Conservation (phyloP, 768 basidiomycete genomes). For the Trametes gibbosa region DNA sequence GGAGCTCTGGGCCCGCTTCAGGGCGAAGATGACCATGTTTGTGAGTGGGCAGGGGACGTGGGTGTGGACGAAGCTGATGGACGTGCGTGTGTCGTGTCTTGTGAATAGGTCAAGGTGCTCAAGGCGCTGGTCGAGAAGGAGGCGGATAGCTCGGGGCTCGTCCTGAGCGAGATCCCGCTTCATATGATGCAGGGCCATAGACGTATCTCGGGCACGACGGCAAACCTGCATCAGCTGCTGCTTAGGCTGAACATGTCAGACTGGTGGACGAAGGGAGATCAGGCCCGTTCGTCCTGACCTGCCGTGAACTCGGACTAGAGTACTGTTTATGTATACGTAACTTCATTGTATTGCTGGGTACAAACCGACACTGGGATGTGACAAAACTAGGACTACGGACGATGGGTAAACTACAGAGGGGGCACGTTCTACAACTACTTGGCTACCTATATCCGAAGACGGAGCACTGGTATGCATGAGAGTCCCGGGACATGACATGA, state of each 20-base stretch:
- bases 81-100: conserved; percentile 5
- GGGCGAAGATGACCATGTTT: conserved; percentile 51
- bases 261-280: conserved; percentile 46
- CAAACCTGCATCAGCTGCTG: conserved; percentile 54
- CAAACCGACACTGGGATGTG: conserved; percentile 4
- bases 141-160: conserved; percentile 20
- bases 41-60: conserved; percentile 43
- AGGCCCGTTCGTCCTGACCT: background rate
- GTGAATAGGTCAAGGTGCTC: conserved; percentile 53
- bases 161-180: conserved; percentile 25
- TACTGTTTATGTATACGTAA: background rate
- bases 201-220: conserved; percentile 43
- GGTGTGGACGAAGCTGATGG: too few relatives aligned
- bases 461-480: conserved; percentile 10
- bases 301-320: background rate
- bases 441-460: background rate
- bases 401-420: conserved; percentile 18
- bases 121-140: conserved; percentile 56
- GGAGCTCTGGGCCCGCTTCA: conserved; percentile 52
- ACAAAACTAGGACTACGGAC: conserved; percentile 17
- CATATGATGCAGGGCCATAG: conserved; percentile 35
- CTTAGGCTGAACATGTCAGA: conserved; percentile 51
- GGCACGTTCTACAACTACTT: conserved; percentile 12
- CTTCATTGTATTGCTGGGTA: conserved; percentile 13
- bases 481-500: conserved; percentile 14